Evolutionary conservation across 345 rosid genomes (phyloP).

Genomic region (Rhodomyrtus tomentosa): DNA sequence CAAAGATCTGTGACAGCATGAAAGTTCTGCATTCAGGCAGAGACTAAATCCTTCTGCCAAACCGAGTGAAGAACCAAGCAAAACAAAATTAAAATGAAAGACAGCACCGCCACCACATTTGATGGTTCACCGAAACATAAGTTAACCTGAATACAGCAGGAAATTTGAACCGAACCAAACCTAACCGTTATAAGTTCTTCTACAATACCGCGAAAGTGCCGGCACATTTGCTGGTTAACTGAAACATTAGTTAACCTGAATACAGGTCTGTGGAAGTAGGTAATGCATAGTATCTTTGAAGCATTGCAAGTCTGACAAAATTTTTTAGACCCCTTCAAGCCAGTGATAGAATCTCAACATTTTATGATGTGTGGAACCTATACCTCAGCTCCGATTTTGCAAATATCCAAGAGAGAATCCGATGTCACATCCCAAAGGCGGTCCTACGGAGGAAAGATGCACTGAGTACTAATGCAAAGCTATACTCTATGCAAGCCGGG

Average conservation of each 20-base stretch:
- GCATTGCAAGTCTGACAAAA: not conserved
- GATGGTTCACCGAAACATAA: no score
- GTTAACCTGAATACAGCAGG: not conserved
- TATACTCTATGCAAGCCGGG: not conserved
- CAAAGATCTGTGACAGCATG: conserved; percentile 51
- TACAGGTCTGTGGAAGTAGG: no score
- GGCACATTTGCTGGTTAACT: no score
- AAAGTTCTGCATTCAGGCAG: conserved; percentile 39
- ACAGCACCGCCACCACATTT: no score
- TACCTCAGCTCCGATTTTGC: conserved; percentile 66
- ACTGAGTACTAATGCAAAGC: not conserved
- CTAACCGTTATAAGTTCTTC: no score
- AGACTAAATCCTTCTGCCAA: conserved; percentile 1
- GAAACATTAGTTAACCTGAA: not conserved
- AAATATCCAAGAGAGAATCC: conserved; percentile 77
- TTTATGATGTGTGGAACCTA: not conserved
- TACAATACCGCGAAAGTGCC: no score
- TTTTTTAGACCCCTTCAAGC: no score
- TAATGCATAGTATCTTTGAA: no score
- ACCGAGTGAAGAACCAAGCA: not conserved
- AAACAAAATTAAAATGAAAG: not conserved
- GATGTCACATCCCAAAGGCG: conserved; percentile 75
- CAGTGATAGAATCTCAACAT: no score
- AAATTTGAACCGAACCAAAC: no score
- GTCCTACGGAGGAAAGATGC: conserved; percentile 30